Evolutionary conservation across 345 rosid genomes (phyloP).

Genomic region (Reutealis trisperma): DNA sequence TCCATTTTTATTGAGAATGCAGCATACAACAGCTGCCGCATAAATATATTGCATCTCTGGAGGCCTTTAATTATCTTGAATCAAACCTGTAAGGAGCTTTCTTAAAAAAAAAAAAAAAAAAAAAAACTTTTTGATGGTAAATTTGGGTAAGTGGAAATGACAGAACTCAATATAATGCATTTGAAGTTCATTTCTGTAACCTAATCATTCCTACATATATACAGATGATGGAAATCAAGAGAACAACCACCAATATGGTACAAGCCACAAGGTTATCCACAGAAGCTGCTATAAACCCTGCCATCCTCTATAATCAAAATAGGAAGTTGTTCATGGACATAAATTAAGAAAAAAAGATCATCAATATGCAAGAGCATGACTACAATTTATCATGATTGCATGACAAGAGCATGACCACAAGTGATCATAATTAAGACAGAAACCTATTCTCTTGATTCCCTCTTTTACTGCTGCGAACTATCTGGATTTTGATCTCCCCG

Average conservation of each 20-base stretch:
- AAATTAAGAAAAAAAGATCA: not conserved
- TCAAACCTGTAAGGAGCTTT: too few species aligned
- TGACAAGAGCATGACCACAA: not conserved
- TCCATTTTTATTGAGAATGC: too few species aligned
- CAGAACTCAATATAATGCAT: not conserved
- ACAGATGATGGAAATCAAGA: not conserved
- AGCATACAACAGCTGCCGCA: too few species aligned
- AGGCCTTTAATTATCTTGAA: too few species aligned
- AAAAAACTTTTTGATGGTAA: not conserved
- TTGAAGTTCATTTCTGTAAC: not conserved
- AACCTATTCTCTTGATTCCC: slow-evolving; percentile 20
- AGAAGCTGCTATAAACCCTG: not conserved
- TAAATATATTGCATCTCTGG: too few species aligned
- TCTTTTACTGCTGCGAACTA: slow-evolving; percentile 30
- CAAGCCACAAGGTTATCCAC: not conserved
- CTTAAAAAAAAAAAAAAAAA: too few species aligned
- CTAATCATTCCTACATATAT: not conserved
- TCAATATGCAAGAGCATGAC: not conserved
- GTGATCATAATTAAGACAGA: slow-evolving; percentile 3
- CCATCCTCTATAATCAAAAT: not conserved
- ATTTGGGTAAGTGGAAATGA: slow-evolving; percentile 5
- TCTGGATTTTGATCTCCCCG: slow-evolving; percentile 52
- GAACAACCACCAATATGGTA: not conserved
- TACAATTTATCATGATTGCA: too few species aligned
- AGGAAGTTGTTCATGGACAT: not conserved